A percentile compares a stretch with the other conserved stretches of the same genome.
phyloP scores from a whole-genome alignment of 2,329 filamentous ascomycete species.

The Curvularia verruculosa region DNA sequence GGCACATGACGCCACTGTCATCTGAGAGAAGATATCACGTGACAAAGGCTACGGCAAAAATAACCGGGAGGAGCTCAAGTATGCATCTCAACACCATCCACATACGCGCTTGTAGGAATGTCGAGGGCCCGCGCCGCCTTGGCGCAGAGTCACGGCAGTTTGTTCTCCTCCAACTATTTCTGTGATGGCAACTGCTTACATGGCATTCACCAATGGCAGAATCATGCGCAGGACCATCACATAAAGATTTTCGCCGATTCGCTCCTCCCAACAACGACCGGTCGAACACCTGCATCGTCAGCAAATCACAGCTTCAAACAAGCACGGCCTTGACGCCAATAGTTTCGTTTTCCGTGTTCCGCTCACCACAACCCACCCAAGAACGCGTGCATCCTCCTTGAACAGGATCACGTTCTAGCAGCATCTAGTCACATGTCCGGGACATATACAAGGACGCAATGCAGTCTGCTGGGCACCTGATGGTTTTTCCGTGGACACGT shows the following conservation, averaged over 20 bases:
- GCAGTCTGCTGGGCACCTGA: not conserved
- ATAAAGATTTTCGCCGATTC: constrained; percentile 1
- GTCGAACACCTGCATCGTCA: not conserved
- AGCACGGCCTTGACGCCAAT: constrained; percentile 8
- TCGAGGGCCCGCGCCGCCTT: constrained; percentile 3
- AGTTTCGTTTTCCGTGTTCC: not conserved
- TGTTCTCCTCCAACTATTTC: not conserved
- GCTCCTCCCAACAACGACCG: constrained; percentile 5
- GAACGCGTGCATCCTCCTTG: not conserved
- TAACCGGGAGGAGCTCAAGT: not conserved
- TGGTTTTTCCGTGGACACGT: not conserved
- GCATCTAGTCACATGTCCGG: not conserved
- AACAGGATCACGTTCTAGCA: not conserved
- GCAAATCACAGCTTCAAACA: constrained; percentile 11
- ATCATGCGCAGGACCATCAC: not conserved
- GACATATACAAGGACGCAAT: not conserved
- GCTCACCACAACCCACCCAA: constrained; percentile 1
- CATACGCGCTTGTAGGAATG: not conserved
- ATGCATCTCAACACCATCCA: not conserved
- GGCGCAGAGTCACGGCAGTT: not conserved
- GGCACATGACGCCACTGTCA: not conserved
- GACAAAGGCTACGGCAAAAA: not conserved
- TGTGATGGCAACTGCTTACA: not conserved
- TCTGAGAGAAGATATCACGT: not conserved
- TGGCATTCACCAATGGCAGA: not conserved